Percentiles rank a stretch among this genome's conserved stretches.
These are phyloP conservation scores for Monascus ruber DNA, from an alignment of 2,329 filamentous ascomycete genomes.

Conservation along the genomic window DNA sequence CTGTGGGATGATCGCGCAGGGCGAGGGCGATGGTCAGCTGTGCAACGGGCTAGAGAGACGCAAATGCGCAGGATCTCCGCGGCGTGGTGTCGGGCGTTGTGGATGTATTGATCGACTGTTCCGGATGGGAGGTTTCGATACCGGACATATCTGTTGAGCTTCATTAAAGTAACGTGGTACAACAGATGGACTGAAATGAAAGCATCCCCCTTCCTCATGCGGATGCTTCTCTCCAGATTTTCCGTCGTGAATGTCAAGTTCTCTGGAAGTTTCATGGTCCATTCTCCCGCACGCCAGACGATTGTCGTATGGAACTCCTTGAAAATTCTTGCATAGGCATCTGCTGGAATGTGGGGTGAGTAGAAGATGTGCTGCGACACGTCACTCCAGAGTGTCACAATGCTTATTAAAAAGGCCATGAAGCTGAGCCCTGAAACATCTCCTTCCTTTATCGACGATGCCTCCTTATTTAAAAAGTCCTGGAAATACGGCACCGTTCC, in stretches of 20 bases:
- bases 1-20: conserved; percentile 10
- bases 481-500: conserved; percentile 52
- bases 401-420: conserved; percentile 51
- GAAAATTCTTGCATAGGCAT: conserved; percentile 35
- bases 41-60: conserved; percentile 28
- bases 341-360: conserved; percentile 33
- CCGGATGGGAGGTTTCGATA: conserved; percentile 32
- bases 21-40: conserved; percentile 5
- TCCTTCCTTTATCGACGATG: conserved; percentile 24
- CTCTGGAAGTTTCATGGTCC: conserved; percentile 46
- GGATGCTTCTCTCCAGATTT: conserved; percentile 48
- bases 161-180: conserved; percentile 54
- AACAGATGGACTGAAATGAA: conserved; percentile 56
- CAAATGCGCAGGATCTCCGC: conserved; percentile 40
- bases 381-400: conserved; percentile 55
- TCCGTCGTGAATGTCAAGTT: conserved; percentile 43
- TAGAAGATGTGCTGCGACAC: conserved; percentile 51
- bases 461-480: conserved; percentile 35
- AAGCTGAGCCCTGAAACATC: conserved; percentile 31
- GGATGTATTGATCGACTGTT: conserved; percentile 35
- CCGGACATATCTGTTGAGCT: conserved; percentile 51
- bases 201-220: conserved; percentile 43
- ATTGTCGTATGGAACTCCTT: conserved; percentile 44
- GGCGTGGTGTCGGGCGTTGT: conserved; percentile 42
- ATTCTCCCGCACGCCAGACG: conserved; percentile 44